phyloP scores from a whole-genome alignment of 1,284 basidiomycete genomes.

The Cryptococcus deneoformans region DNA sequence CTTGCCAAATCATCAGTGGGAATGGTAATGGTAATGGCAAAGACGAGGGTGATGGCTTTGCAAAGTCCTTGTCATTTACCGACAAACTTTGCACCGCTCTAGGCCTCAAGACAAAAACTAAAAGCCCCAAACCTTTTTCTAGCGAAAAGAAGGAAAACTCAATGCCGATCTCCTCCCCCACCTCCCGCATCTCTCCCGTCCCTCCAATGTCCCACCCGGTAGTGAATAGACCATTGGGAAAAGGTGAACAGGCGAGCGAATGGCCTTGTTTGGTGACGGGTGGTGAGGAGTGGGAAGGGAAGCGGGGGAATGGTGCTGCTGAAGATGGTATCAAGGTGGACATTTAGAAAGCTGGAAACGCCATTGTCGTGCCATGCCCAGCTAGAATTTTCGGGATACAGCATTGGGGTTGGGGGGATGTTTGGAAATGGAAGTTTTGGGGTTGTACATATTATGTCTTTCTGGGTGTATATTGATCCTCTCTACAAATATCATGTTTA shows the following conservation, averaged over 20 bases:
- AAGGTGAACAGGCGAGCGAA: slow-evolving; percentile 8
- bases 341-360: not conserved
- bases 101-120: not conserved
- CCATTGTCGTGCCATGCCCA: not conserved
- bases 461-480: too few relatives aligned
- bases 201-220: not conserved
- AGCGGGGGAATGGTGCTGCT: not conserved
- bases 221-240: not conserved
- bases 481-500: too few relatives aligned
- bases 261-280: slow-evolving; percentile 15
- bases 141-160: not conserved
- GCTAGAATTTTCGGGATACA: not conserved
- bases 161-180: not conserved
- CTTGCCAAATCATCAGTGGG: not conserved
- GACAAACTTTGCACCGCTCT: not conserved
- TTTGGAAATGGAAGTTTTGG: not conserved
- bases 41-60: not conserved
- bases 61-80: not conserved
- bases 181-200: too few relatives aligned
- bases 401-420: not conserved
- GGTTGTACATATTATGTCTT: not conserved
- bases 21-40: not conserved
- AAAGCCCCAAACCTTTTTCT: not conserved
- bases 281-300: slow-evolving; percentile 7
- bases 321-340: not conserved